Percentiles rank a stretch among this genome's conserved stretches.
These are phyloP conservation scores for Solanum lignicaule DNA, from an alignment of 257 asterid species.

Conservation along the genomic window DNA sequence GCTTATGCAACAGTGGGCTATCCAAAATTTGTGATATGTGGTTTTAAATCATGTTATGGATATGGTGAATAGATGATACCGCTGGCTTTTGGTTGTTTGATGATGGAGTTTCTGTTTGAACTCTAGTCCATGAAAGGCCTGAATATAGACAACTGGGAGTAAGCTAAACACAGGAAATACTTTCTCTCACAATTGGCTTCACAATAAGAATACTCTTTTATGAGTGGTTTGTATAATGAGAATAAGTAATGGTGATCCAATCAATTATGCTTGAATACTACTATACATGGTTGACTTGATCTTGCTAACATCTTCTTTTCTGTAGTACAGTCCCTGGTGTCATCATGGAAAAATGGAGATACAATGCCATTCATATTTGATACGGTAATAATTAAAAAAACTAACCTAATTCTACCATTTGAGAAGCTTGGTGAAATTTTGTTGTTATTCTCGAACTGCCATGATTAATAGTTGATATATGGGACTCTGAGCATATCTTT, in stretches of 20 bases:
- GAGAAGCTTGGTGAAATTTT: background rate
- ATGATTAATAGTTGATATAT: background rate
- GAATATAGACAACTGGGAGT: background rate
- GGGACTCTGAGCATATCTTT: background rate
- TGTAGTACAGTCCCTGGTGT: constrained; percentile 63
- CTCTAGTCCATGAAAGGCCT: background rate
- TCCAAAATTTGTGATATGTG: background rate
- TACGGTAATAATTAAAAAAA: constrained; percentile 37
- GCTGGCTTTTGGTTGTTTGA: background rate
- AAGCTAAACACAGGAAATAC: background rate
- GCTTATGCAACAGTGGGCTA: background rate
- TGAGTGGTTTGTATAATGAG: background rate
- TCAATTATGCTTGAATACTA: background rate
- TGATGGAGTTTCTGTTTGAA: background rate
- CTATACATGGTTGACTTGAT: background rate
- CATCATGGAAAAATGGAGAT: constrained; percentile 76
- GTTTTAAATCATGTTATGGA: background rate
- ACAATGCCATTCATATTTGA: constrained; percentile 92
- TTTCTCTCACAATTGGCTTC: background rate
- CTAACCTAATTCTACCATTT: background rate
- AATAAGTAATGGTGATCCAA: background rate
- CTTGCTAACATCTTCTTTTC: background rate
- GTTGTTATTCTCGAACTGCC: background rate
- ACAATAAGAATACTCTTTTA: background rate
- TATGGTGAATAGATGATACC: background rate